These are phyloP conservation scores for Fusarium gaditjirri DNA, from an alignment of 2,329 filamentous ascomycete species.

Conservation along the genomic window DNA sequence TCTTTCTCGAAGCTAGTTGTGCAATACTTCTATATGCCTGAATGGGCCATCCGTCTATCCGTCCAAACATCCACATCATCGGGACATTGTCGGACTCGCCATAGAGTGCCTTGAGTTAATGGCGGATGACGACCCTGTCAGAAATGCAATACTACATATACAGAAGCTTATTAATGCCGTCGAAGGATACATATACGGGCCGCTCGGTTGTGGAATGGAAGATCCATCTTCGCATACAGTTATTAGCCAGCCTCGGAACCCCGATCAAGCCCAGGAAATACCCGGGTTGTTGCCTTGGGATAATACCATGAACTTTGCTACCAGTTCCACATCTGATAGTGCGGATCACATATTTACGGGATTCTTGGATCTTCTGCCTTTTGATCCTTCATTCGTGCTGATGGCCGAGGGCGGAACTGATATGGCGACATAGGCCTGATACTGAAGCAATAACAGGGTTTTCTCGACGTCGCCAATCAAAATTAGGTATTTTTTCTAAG, in stretches of 20 bases:
- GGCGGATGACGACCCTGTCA: not conserved
- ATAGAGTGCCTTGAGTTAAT: not conserved
- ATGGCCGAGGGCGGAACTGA: not conserved
- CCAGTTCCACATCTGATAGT: not conserved
- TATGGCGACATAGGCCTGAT: not conserved
- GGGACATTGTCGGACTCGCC: not conserved
- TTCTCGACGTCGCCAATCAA: not conserved
- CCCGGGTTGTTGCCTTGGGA: fast-evolving
- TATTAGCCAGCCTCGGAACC: fast-evolving
- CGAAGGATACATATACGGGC: not conserved
- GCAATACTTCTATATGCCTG: not conserved
- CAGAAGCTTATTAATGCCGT: not conserved
- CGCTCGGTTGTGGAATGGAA: not conserved
- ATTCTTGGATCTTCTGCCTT: not conserved
- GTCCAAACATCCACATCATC: not conserved
- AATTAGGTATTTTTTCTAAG: too few species aligned
- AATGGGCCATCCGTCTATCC: not conserved
- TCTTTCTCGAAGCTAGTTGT: not conserved
- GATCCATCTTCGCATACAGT: too few species aligned
- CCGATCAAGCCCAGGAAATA: not conserved
- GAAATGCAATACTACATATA: not conserved
- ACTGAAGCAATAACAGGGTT: fast-evolving
- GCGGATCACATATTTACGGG: fast-evolving
- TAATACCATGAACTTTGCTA: fast-evolving
- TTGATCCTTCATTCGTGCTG: not conserved